phyloP scores from a whole-genome alignment of 2,329 filamentous ascomycete species.

The Cadophora sp. region DNA sequence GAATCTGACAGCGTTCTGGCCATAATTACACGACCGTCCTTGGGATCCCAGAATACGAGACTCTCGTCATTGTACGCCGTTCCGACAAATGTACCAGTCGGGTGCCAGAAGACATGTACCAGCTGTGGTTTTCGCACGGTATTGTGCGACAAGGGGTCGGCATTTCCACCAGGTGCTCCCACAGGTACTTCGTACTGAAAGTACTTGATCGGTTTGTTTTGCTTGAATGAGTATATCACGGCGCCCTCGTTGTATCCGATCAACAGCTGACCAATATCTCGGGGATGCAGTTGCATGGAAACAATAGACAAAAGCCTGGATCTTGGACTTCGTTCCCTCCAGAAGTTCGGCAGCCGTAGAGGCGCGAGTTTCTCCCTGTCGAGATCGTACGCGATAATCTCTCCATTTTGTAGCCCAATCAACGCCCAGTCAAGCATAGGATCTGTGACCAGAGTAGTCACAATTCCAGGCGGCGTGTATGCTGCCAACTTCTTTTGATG shows the following conservation, averaged over 20 bases:
- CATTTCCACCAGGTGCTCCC: conserved; percentile 77
- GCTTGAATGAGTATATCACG: conserved; percentile 93
- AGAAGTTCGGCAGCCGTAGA: conserved; percentile 87
- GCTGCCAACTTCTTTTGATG: conserved; percentile 69
- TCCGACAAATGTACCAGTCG: conserved; percentile 63
- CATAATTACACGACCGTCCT: conserved; percentile 83
- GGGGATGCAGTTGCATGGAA: conserved; percentile 83
- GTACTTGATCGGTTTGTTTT: conserved; percentile 78
- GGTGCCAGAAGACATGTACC: conserved; percentile 91
- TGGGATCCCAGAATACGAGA: conserved; percentile 92
- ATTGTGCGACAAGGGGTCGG: conserved; percentile 67
- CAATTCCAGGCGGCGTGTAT: conserved; percentile 78
- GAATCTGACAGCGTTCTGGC: conserved; percentile 80
- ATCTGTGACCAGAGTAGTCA: conserved; percentile 79
- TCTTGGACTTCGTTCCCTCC: conserved; percentile 75
- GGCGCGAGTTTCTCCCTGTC: conserved; percentile 79
- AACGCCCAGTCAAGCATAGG: conserved; percentile 94
- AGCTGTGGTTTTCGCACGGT: conserved; percentile 73
- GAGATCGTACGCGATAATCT: conserved; percentile 91
- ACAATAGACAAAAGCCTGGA: conserved; percentile 71
- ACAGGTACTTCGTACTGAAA: conserved; percentile 83
- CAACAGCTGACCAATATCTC: conserved; percentile 89
- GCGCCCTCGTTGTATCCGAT: conserved; percentile 91
- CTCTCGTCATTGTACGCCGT: conserved; percentile 69
- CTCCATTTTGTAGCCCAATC: conserved; percentile 80